A percentile compares a stretch with the other conserved stretches of the same genome.
Evolutionary conservation across 306 rosid species (phyloP).

Genomic region (Styphnolobium japonicum): DNA sequence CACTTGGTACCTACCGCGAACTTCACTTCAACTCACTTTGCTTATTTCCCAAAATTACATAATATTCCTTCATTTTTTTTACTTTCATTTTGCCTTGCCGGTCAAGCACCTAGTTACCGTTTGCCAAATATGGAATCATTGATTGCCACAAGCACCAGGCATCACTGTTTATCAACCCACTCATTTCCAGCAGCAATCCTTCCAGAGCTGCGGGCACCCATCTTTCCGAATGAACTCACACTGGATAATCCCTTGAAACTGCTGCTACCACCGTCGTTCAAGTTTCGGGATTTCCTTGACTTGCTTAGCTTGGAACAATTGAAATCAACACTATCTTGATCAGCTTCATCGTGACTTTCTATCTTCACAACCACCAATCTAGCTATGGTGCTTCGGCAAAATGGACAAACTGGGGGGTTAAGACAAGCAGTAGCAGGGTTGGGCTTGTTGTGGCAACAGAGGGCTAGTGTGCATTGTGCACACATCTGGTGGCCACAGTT

Average conservation of each 20-base stretch:
- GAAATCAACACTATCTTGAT: slow-evolving; percentile 42
- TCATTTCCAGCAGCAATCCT: slow-evolving; percentile 63
- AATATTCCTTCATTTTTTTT: slow-evolving; percentile 36
- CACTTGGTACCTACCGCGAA: slow-evolving; percentile 34
- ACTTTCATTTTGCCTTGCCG: slow-evolving; percentile 32
- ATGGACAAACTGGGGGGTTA: slow-evolving; percentile 89
- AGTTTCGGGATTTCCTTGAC: slow-evolving; percentile 57
- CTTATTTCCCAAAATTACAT: slow-evolving; percentile 57
- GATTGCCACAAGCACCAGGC: slow-evolving; percentile 13
- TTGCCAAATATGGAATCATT: slow-evolving; percentile 25
- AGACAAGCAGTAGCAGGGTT: slow-evolving; percentile 68
- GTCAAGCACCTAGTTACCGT: slow-evolving; percentile 26
- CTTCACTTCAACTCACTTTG: slow-evolving; percentile 42
- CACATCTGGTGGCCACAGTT: slow-evolving; percentile 98
- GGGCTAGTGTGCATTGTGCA: slow-evolving; percentile 91
- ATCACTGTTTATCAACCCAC: slow-evolving; percentile 64
- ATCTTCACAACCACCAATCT: slow-evolving; percentile 57
- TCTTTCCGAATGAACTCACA: slow-evolving; percentile 53
- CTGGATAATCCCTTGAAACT: slow-evolving; percentile 72
- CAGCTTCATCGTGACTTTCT: slow-evolving; percentile 48
- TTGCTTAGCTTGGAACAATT: slow-evolving; percentile 55
- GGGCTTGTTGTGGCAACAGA: slow-evolving; percentile 95
- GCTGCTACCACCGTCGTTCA: slow-evolving; percentile 70
- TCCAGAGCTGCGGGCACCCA: slow-evolving; percentile 67
- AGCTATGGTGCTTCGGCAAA: slow-evolving; percentile 80